Evolutionary conservation across 2,329 filamentous ascomycete genomes (phyloP), one percentile per base, ranked within the genome.

Genomic region (Neopestalotiopsis clavispora): DNA sequence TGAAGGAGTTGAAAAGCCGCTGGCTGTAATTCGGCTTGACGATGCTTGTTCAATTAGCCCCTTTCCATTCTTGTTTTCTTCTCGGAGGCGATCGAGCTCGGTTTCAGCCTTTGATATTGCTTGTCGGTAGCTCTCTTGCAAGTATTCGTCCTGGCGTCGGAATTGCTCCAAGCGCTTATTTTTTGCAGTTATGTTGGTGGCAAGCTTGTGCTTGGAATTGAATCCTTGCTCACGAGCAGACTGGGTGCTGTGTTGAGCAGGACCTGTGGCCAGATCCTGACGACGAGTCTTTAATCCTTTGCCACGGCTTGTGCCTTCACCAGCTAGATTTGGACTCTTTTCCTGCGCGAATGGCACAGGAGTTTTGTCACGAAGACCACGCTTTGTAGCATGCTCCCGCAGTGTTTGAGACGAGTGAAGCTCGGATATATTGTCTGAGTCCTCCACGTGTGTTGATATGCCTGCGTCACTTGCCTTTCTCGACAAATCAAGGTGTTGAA

Each of bases 31-130:
- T 9, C 49, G 30, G 49, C 28, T 23, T 13, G 64, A 40, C 13
- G 38, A n/a, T 45, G 62, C n/a, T 32, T 49, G 62, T 5, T 65
- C 42, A 6, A 17, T n/a, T 23, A 20, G 42, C 7, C 23, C 14
- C 23, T 40, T 65, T 4, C 40, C 32, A 10, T 23, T 32, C 40
- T 65, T 45, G 40, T 38, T 52, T 57, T 52, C 20, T 14, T 42
- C 23, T 20, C 49, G 42, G 42, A 72, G 59, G 14, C 66, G 66
- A 10, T 64, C 45, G 17, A 70, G 66, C 52, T 72, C 67, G 10
- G 45, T 69, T 49, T 70, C 61, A 20, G 70, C 67, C 6, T 56
- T 66, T 9, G 68, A 38, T 9, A 69, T 69, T 14, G 67, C 67
- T 56, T 52, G 32, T 30, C 63, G 52, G 58, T 72, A 69, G 4